Evolutionary conservation across 2,329 filamentous ascomycete genomes (phyloP).

Genomic region (Apiospora aurea): DNA sequence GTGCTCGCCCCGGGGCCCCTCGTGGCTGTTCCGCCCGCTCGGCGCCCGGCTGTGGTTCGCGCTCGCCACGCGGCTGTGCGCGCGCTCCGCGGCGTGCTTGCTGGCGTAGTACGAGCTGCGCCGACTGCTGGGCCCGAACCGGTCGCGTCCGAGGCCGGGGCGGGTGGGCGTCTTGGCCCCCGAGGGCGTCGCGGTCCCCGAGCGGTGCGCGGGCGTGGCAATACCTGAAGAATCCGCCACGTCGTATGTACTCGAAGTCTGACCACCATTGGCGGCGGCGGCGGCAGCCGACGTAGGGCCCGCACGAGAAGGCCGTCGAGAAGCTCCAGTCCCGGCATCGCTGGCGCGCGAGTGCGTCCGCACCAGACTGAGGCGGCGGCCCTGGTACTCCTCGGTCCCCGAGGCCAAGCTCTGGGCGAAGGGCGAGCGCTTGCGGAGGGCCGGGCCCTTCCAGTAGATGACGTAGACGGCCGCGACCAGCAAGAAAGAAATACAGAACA

Average conservation of each 20-base stretch:
- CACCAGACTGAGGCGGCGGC: constrained; percentile 22
- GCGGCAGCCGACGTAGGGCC: background rate
- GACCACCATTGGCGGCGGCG: background rate
- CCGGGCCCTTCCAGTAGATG: constrained; percentile 64
- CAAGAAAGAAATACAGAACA: constrained; percentile 57
- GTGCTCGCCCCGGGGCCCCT: background rate
- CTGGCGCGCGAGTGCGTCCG: background rate
- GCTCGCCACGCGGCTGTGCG: constrained; percentile 26
- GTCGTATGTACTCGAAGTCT: background rate
- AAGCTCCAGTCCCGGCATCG: background rate
- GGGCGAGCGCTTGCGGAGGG: constrained; percentile 57
- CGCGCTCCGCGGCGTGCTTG: constrained; percentile 23
- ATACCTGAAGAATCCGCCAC: background rate
- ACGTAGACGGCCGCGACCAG: constrained; percentile 62
- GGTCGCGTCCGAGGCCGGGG: constrained; percentile 19
- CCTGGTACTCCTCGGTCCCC: constrained; percentile 35
- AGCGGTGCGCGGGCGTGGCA: background rate
- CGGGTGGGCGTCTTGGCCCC: background rate
- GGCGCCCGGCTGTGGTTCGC: constrained; percentile 12
- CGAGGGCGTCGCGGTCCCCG: background rate
- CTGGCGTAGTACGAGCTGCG: constrained; percentile 29
- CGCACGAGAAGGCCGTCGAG: background rate
- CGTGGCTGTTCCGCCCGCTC: constrained; percentile 24
- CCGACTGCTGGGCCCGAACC: constrained; percentile 26
- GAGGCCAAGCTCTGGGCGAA: constrained; percentile 67